phyloP scores from a whole-genome alignment of 352 stramenopile species.

The Pythium apleroticum region DNA sequence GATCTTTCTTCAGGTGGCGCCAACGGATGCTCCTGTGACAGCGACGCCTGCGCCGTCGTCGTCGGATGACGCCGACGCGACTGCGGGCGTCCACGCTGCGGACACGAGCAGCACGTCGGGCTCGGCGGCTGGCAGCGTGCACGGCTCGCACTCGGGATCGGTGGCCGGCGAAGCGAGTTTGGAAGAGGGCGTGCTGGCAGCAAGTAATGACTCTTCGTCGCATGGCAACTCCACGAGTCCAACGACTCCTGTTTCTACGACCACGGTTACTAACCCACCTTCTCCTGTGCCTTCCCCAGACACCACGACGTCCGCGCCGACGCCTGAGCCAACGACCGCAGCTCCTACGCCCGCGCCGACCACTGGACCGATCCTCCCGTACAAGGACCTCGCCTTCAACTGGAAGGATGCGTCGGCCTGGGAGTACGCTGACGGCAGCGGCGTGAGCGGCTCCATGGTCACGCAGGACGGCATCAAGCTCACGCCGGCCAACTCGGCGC shows the following conservation, averaged over 20 bases:
- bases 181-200: slow-evolving; percentile 6
- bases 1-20: not conserved
- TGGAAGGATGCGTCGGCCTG: slow-evolving; percentile 63
- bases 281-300: slow-evolving; percentile 2
- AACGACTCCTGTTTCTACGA: not conserved
- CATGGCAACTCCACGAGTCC: not conserved
- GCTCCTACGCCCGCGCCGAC: slow-evolving; percentile 1
- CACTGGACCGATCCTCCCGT: slow-evolving; percentile 31
- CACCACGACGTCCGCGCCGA: slow-evolving; percentile 6
- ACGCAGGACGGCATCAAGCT: slow-evolving; percentile 53
- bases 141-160: slow-evolving; percentile 6
- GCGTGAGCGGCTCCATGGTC: slow-evolving; percentile 41
- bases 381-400: slow-evolving; percentile 60
- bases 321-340: not conserved
- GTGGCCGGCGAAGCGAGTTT: not conserved
- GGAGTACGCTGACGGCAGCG: slow-evolving; percentile 50
- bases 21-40: not conserved
- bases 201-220: slow-evolving; percentile 4
- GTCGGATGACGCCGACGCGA: not conserved
- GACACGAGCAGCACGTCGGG: not conserved
- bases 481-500: slow-evolving; percentile 45
- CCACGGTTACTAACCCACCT: not conserved
- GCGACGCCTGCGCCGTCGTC: not conserved
- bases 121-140: not conserved
- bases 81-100: slow-evolving; percentile 7